Percentiles rank a stretch among this genome's conserved stretches.
These are phyloP conservation scores for Chaetomium olivaceum DNA, from an alignment of 2,329 filamentous ascomycete genomes.

Conservation along the genomic window DNA sequence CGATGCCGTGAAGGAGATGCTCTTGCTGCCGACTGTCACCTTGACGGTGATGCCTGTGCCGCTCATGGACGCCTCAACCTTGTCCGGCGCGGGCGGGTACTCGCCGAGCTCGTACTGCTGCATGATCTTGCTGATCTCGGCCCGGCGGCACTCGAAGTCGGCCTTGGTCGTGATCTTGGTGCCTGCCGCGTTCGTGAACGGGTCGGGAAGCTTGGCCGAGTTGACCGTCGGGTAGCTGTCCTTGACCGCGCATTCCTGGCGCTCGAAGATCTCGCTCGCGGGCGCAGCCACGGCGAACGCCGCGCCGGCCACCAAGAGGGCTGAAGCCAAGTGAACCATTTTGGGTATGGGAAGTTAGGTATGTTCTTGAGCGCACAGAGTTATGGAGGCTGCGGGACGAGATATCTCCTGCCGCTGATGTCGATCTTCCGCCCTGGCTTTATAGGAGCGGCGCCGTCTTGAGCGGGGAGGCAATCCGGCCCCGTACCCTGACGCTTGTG, in stretches of 20 bases:
- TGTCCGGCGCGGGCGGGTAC: slow-evolving; percentile 49
- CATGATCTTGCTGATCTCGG: slow-evolving; percentile 50
- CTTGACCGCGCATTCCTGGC: slow-evolving; percentile 41
- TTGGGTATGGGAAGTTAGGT: slow-evolving; percentile 4
- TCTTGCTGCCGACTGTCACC: slow-evolving; percentile 47
- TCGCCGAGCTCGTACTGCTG: slow-evolving; percentile 54
- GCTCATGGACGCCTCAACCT: slow-evolving; percentile 47
- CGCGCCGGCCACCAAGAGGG: slow-evolving; percentile 39
- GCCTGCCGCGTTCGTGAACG: slow-evolving; percentile 49
- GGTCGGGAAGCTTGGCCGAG: slow-evolving; percentile 47
- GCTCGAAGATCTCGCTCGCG: slow-evolving; percentile 41
- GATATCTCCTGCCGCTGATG: slow-evolving; percentile 1
- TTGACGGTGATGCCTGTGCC: slow-evolving; percentile 47
- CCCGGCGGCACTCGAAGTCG: slow-evolving; percentile 50
- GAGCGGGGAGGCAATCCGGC: slow-evolving; percentile 1
- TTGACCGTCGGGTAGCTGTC: slow-evolving; percentile 41
- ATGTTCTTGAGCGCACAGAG: not conserved
- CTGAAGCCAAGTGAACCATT: slow-evolving; percentile 37
- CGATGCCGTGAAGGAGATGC: slow-evolving; percentile 46
- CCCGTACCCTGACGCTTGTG: slow-evolving; percentile 21
- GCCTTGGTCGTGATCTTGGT: slow-evolving; percentile 47
- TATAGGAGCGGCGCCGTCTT: slow-evolving; percentile 21
- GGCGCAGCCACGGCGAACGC: slow-evolving; percentile 41
- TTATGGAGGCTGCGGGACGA: slow-evolving; percentile 7
- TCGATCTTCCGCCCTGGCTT: slow-evolving; percentile 23